phyloP scores from a whole-genome alignment of 164 flowering plant genomes.

The Aristolochia californica region DNA sequence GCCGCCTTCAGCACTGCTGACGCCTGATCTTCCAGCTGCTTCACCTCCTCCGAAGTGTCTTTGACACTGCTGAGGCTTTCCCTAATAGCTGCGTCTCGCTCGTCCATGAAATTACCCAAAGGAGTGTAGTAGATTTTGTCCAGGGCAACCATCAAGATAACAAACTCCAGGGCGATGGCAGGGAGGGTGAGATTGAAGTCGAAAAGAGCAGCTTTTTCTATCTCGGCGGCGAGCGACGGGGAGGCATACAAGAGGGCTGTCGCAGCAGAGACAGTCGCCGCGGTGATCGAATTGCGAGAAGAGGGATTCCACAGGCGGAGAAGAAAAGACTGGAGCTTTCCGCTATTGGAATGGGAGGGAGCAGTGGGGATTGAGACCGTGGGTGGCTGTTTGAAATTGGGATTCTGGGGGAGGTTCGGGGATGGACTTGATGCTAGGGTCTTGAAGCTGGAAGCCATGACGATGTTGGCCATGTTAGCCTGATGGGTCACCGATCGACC shows the following conservation, averaged over 20 bases:
- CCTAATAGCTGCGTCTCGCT: constrained; percentile 62
- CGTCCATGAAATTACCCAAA: constrained; percentile 87
- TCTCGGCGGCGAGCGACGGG: constrained; percentile 59
- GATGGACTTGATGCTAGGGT: constrained; percentile 21
- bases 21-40: constrained; percentile 88
- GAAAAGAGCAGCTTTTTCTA: constrained; percentile 83
- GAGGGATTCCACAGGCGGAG: constrained; percentile 5
- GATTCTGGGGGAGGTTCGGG: constrained; percentile 11
- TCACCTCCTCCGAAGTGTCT: constrained; percentile 82
- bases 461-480: constrained; percentile 37
- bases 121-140: constrained; percentile 89
- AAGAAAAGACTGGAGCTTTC: constrained; percentile 12
- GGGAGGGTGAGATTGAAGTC: constrained; percentile 89
- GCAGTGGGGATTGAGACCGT: constrained; percentile 11
- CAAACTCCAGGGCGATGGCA: constrained; percentile 54
- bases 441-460: constrained; percentile 55
- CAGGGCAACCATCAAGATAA: constrained; percentile 71
- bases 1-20: constrained; percentile 78
- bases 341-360: constrained; percentile 23
- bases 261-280: constrained; percentile 21
- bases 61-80: constrained; percentile 66
- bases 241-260: constrained; percentile 32
- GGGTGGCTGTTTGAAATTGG: constrained; percentile 11
- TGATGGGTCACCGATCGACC: too few relatives aligned
- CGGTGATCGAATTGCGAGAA: constrained; percentile 24